phyloP scores from a whole-genome alignment of 306 rosid species.

The Trifolium pratense region DNA sequence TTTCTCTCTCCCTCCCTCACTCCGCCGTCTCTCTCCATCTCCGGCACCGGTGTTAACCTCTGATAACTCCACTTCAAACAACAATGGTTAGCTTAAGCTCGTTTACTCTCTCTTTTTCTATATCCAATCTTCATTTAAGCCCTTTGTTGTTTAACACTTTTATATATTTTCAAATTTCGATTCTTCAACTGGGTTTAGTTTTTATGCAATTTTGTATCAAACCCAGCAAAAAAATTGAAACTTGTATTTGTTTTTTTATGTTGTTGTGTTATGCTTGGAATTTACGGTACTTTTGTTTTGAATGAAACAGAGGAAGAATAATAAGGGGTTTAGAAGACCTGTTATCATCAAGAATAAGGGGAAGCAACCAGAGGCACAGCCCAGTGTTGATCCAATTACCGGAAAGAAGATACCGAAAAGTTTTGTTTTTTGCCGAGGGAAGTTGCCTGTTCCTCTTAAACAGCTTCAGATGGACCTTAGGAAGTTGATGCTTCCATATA shows the following conservation, averaged over 20 bases:
- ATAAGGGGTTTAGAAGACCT: conserved; percentile 60
- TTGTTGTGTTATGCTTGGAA: neutral
- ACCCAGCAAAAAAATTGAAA: conserved; percentile 3
- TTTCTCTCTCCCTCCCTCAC: neutral
- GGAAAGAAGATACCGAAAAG: conserved; percentile 95
- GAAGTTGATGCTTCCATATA: conserved; percentile 84
- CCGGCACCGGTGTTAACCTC: neutral
- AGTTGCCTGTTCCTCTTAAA: conserved; percentile 80
- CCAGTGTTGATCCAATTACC: conserved; percentile 78
- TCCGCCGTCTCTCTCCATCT: neutral
- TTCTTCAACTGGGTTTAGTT: conserved; percentile 2
- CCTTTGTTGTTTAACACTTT: neutral
- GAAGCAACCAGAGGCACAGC: conserved; percentile 41
- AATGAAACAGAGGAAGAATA: conserved; percentile 59
- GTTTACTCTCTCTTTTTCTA: neutral
- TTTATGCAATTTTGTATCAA: neutral
- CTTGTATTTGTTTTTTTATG: neutral
- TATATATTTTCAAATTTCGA: neutral
- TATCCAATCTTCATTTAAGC: neutral
- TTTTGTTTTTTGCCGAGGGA: conserved; percentile 83
- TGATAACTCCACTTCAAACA: neutral
- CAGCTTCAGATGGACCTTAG: conserved; percentile 91
- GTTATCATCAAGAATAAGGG: conserved; percentile 49
- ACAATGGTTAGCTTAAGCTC: conserved; percentile 35
- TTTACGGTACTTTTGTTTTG: neutral